These are phyloP conservation scores for Magnusiomyces tetraspermus DNA, from an alignment of 1,139 yeast species.

Conservation along the genomic window DNA sequence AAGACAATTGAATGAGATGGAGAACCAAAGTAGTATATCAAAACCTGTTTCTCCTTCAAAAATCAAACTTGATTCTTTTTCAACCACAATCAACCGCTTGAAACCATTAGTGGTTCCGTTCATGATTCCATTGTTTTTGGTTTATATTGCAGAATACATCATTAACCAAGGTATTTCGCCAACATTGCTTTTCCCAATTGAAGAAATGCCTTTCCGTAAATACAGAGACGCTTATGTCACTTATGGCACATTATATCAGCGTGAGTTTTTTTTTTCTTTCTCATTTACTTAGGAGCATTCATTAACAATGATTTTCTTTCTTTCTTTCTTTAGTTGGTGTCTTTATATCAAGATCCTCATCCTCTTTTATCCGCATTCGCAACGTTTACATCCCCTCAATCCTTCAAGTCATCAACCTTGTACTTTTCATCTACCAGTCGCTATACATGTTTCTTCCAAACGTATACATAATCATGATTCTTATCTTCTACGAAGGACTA, in stretches of 20 bases:
- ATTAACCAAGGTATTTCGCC: conserved; percentile 92
- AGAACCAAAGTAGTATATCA: neutral
- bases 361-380: conserved; percentile 50
- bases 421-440: conserved; percentile 55
- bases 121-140: conserved; percentile 75
- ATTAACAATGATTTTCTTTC: neutral
- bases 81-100: conserved; percentile 36
- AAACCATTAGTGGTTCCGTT: conserved; percentile 52
- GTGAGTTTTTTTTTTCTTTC: conserved; percentile 11
- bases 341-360: conserved; percentile 78
- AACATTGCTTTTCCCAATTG: conserved; percentile 67
- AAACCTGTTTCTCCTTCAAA: conserved; percentile 4
- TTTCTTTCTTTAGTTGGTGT: conserved; percentile 50
- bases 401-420: conserved; percentile 60
- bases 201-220: conserved; percentile 55
- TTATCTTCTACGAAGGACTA: conserved; percentile 74
- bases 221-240: conserved; percentile 86
- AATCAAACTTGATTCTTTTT: conserved; percentile 10
- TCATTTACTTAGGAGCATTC: neutral
- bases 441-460: conserved; percentile 49
- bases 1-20: too few species aligned
- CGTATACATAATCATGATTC: conserved; percentile 51
- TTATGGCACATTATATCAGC: conserved; percentile 84
- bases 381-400: conserved; percentile 52
- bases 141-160: conserved; percentile 76